Evolutionary conservation across 306 rosid genomes (phyloP).

Genomic region (Calophaca sinica): DNA sequence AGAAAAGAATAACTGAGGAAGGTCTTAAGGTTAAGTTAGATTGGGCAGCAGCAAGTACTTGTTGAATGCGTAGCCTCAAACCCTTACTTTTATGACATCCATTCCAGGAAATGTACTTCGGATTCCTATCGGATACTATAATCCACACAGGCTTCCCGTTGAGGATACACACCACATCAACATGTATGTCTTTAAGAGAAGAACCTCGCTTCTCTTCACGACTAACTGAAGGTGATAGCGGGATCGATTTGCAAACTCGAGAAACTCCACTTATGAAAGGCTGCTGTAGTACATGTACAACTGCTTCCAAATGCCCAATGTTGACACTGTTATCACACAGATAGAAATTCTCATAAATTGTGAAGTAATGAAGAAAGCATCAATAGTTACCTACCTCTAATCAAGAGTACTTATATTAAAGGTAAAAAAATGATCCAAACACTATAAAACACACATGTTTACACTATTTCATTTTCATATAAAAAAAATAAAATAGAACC

Average conservation of each 20-base stretch:
- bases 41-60: conserved; percentile 63
- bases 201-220: conserved; percentile 35
- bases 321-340: conserved; percentile 62
- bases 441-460: not conserved
- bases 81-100: conserved; percentile 62
- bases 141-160: conserved; percentile 85
- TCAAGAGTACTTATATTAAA: not conserved
- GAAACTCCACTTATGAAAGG: conserved; percentile 84
- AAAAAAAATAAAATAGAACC: not conserved
- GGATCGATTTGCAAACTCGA: conserved; percentile 86
- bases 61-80: conserved; percentile 66
- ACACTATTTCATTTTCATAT: not conserved
- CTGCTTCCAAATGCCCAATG: conserved; percentile 90
- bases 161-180: conserved; percentile 75
- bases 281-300: conserved; percentile 79
- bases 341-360: conserved; percentile 7
- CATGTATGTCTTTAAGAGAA: conserved; percentile 59
- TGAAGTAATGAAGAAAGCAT: conserved; percentile 24
- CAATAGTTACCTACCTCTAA: not conserved
- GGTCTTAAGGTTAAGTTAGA: conserved; percentile 75
- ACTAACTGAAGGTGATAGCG: conserved; percentile 51
- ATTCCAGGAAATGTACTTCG: conserved; percentile 75
- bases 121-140: conserved; percentile 84
- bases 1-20: conserved; percentile 77
- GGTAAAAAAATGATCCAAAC: conserved; percentile 31